phyloP scores from a whole-genome alignment of 352 stramenopile species.

The Peronospora belbahrii region DNA sequence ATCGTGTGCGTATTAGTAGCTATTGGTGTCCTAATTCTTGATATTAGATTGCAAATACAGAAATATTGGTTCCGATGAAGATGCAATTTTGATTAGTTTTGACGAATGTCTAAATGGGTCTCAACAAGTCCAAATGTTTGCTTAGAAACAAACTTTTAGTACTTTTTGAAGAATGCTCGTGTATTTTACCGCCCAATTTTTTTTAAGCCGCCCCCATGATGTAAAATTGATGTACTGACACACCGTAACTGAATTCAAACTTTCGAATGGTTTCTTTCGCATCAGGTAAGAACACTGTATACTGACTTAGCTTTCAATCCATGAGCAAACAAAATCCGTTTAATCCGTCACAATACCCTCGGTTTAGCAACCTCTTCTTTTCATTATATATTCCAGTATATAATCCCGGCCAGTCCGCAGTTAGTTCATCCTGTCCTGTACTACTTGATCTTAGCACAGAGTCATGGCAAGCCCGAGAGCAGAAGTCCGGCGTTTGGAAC shows the following conservation, averaged over 20 bases:
- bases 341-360: too few relatives aligned
- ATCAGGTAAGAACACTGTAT: background rate
- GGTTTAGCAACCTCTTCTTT: background rate
- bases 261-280: conserved; percentile 8
- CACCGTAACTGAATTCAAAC: conserved; percentile 9
- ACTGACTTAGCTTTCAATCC: background rate
- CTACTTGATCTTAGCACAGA: background rate
- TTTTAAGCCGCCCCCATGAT: too few relatives aligned
- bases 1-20: conserved; percentile 87
- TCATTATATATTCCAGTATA: background rate
- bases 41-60: conserved; percentile 76
- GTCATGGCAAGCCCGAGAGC: conserved; percentile 22
- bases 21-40: conserved; percentile 74
- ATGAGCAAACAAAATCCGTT: background rate
- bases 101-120: background rate
- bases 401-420: conserved; percentile 4
- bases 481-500: conserved; percentile 11
- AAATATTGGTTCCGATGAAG: conserved; percentile 19
- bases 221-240: background rate
- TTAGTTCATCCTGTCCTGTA: background rate
- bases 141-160: background rate
- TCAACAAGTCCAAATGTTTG: too few relatives aligned
- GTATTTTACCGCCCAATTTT: background rate
- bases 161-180: background rate
- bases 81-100: conserved; percentile 25